Conservation (phyloP, 1,284 basidiomycete species). For the Fomitopsis palustris region DNA sequence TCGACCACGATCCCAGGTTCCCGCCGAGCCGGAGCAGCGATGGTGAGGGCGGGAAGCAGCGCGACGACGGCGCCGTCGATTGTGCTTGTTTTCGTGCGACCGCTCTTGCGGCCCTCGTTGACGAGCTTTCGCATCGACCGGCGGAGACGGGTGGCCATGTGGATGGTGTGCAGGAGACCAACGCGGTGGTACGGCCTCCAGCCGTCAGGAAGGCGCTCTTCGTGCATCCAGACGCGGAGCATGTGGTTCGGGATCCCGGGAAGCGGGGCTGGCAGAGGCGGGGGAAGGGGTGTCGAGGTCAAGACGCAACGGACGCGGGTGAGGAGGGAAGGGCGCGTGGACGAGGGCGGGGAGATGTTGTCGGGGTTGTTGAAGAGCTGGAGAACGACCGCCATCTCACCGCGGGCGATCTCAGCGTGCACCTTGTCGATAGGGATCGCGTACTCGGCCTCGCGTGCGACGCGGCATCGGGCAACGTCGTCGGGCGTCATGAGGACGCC, state of each 20-base stretch:
- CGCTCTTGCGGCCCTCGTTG: constrained; percentile 12
- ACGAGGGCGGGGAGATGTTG: constrained; percentile 3
- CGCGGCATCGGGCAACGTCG: constrained; percentile 27
- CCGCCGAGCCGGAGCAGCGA: not conserved
- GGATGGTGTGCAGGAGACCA: constrained; percentile 38
- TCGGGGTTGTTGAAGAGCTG: constrained; percentile 21
- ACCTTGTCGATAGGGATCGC: constrained; percentile 19
- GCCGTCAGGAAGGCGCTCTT: constrained; percentile 49
- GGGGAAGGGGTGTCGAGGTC: not conserved
- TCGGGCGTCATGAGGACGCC: constrained; percentile 20
- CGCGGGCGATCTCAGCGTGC: constrained; percentile 31
- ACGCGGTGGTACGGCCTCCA: constrained; percentile 48
- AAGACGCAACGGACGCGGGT: constrained; percentile 1
- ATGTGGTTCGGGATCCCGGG: constrained; percentile 42
- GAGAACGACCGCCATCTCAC: constrained; percentile 30
- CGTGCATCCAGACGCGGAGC: constrained; percentile 43
- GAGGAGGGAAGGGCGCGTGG: constrained; percentile 5
- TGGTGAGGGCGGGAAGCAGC: not conserved
- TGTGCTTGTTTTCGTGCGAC: not conserved
- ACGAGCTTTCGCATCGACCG: constrained; percentile 15
- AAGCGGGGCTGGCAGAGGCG: constrained; percentile 8
- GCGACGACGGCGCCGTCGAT: not conserved
- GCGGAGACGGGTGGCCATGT: constrained; percentile 23
- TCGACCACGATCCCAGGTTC: not conserved
- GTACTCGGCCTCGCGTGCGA: constrained; percentile 19